A percentile compares a stretch with the other conserved stretches of the same genome.
phyloP scores from a whole-genome alignment of 306 rosid genomes.

The Cucurbita ficifolia region DNA sequence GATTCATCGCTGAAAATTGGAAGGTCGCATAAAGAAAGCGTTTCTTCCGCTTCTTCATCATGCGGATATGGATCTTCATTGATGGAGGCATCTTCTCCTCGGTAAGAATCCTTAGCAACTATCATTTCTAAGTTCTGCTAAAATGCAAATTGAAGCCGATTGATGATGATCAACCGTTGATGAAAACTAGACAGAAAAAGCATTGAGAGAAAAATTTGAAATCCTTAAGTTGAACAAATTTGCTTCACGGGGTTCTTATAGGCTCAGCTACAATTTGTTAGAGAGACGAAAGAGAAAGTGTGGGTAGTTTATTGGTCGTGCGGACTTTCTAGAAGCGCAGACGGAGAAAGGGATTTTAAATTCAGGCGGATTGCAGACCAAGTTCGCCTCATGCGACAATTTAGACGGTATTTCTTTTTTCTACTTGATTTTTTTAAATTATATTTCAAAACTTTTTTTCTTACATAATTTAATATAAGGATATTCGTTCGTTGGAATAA shows the following conservation, averaged over 20 bases:
- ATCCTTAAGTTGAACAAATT: not conserved
- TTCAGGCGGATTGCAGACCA: not conserved
- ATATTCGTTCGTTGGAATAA: no score
- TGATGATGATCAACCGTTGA: not conserved
- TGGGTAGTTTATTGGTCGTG: not conserved
- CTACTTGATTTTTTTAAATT: not conserved
- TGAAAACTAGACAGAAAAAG: not conserved
- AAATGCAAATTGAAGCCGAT: not conserved
- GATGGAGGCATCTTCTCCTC: not conserved
- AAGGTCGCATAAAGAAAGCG: slow-evolving; percentile 33
- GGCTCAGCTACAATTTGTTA: no score
- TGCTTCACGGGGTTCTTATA: no score
- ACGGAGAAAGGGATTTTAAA: not conserved
- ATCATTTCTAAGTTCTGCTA: not conserved
- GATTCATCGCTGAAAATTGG: slow-evolving; percentile 32
- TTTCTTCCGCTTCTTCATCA: not conserved
- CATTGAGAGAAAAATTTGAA: no score
- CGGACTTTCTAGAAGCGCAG: slow-evolving; percentile 49
- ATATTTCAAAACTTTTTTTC: no score
- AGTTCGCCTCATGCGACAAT: not conserved
- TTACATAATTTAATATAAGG: no score
- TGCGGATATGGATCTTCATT: not conserved
- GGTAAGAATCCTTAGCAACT: not conserved
- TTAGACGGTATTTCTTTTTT: not conserved
- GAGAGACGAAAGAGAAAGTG: not conserved